Evolutionary conservation across 306 rosid species (phyloP), one percentile per base, ranked within the genome.

Genomic region (Casuarina equisetifolia): DNA sequence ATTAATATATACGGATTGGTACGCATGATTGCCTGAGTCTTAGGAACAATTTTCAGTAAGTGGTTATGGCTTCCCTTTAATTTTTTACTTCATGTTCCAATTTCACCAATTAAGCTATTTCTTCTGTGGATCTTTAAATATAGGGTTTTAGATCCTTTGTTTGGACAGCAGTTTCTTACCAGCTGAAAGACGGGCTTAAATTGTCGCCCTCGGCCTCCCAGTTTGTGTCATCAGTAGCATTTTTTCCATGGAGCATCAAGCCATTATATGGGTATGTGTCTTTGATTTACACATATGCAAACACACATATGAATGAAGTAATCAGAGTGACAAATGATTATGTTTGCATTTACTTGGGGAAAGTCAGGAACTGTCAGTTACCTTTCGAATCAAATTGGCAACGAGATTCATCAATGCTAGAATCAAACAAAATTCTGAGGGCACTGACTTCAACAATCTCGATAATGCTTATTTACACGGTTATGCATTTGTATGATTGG

Each of bases 71-170:
- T 25, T 58, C 64, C 11, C 38, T 35, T 58, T 58, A 25, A 36
- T 58, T 57, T 20, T 25, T 3, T 3, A 2, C 16, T 25, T 50
- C 6, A 32, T 50, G 11, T 50, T 5, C 25, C 39, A 0, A 13
- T 78, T 68, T 13, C 4, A 54, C n/a, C 69, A 17, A n/a, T 16
- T 52, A 20, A 62, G 40, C 67, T 62, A 25, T 8, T 12, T 51
- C 80, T 68, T 1, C 20, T 16, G n/a, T 36, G 4, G 11, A 64
- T 55, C 4, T 76, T 6, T 79, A 48, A 70, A 70, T 77, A 87
- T 82, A 92, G 97, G 97, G 97, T 57, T 92, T 92, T 82, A 90
- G 96, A 82, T 92, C 97, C 57, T 92, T 92, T 84, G 97, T 90
- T 0, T 92, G 94, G 96, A 90, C 97, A 20, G 90, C 97, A 45